Evolutionary conservation across 1,139 yeast genomes (phyloP).

Genomic region (Cylindricascospora bacillispora): DNA sequence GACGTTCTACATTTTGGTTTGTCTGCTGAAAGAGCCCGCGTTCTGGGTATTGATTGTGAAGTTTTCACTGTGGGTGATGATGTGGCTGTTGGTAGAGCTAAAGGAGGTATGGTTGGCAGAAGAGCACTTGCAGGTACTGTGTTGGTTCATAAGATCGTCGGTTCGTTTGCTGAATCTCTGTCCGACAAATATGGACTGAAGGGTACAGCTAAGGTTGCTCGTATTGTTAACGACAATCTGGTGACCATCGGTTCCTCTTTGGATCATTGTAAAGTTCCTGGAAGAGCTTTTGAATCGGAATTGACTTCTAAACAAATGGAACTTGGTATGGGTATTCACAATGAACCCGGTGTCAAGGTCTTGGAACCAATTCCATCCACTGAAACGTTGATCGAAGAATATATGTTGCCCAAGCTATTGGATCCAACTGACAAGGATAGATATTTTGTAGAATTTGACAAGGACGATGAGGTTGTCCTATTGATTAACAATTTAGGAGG

Average conservation of each 20-base stretch:
- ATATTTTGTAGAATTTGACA: slow-evolving; percentile 53
- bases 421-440: slow-evolving; percentile 51
- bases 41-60: slow-evolving; percentile 58
- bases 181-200: slow-evolving; percentile 33
- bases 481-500: slow-evolving; percentile 78
- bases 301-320: slow-evolving; percentile 57
- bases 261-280: slow-evolving; percentile 86
- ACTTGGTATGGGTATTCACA: slow-evolving; percentile 91
- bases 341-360: slow-evolving; percentile 76
- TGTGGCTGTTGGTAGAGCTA: slow-evolving; percentile 79
- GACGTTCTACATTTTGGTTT: slow-evolving; percentile 86
- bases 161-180: slow-evolving; percentile 50
- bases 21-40: slow-evolving; percentile 78
- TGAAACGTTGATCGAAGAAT: slow-evolving; percentile 39
- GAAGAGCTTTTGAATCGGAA: slow-evolving; percentile 45
- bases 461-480: slow-evolving; percentile 53
- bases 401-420: slow-evolving; percentile 40
- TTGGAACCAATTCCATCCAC: slow-evolving; percentile 61
- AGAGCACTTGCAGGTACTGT: slow-evolving; percentile 90
- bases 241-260: slow-evolving; percentile 86
- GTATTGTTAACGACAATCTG: slow-evolving; percentile 44
- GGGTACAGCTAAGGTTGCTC: slow-evolving; percentile 47
- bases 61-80: slow-evolving; percentile 77
- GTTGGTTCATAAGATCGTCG: slow-evolving; percentile 72
- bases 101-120: slow-evolving; percentile 85